These are phyloP conservation scores for Sungouiella thailandica DNA, from an alignment of 805 yeast genomes.

Conservation along the genomic window DNA sequence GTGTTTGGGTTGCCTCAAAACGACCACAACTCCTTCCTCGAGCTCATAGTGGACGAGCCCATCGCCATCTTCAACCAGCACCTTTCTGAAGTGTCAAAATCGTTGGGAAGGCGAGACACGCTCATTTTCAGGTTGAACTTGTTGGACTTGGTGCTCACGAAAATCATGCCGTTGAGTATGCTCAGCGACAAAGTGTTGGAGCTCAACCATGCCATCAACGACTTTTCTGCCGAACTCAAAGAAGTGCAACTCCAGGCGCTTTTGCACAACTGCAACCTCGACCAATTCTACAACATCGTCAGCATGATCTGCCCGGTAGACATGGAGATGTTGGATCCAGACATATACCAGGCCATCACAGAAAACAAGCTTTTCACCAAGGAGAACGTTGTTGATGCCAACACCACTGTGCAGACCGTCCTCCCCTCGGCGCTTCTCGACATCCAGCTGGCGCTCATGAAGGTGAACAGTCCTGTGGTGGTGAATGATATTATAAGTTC, in stretches of 20 bases:
- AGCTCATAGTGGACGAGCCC: constrained; percentile 44
- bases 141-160: constrained; percentile 52
- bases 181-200: constrained; percentile 34
- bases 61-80: constrained; percentile 35
- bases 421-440: constrained; percentile 61
- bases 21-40: constrained; percentile 32
- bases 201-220: constrained; percentile 29
- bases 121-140: constrained; percentile 52
- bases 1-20: constrained; percentile 38
- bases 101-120: constrained; percentile 27
- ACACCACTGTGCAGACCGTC: constrained; percentile 43
- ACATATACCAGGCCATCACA: constrained; percentile 57
- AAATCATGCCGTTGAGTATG: constrained; percentile 43
- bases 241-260: constrained; percentile 43
- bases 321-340: constrained; percentile 54
- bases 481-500: constrained; percentile 50
- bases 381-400: constrained; percentile 40
- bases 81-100: constrained; percentile 20
- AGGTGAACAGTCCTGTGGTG: constrained; percentile 58
- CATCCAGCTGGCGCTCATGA: constrained; percentile 51
- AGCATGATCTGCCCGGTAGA: constrained; percentile 68
- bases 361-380: constrained; percentile 55
- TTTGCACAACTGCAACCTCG: constrained; percentile 48
- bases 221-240: constrained; percentile 35
- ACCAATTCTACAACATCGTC: constrained; percentile 57